A percentile compares a stretch with the other conserved stretches of the same genome.
These are phyloP conservation scores for Neurospora sp. DNA, from an alignment of 495 filamentous ascomycete species.

Conservation along the genomic window DNA sequence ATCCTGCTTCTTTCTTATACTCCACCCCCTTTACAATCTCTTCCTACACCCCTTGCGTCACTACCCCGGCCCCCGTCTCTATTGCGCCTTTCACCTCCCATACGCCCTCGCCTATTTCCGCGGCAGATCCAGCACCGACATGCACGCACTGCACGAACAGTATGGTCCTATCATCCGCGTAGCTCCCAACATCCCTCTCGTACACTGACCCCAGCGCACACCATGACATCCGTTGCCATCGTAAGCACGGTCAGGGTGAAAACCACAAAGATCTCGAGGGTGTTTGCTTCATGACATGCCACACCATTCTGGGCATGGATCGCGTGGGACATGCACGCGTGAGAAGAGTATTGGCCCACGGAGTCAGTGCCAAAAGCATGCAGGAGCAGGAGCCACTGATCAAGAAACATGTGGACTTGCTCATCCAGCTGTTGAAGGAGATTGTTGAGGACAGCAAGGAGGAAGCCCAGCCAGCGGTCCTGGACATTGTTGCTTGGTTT, in stretches of 20 bases:
- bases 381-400: constrained; percentile 33
- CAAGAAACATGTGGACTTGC: constrained; percentile 26
- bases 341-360: constrained; percentile 37
- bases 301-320: constrained; percentile 23
- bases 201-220: constrained; percentile 45
- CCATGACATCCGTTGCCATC: constrained; percentile 48
- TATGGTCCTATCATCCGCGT: constrained; percentile 49
- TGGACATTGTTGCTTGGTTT: constrained; percentile 37
- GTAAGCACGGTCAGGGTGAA: constrained; percentile 17
- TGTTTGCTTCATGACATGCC: constrained; percentile 5
- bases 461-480: too few relatives aligned
- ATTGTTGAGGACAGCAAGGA: too few relatives aligned
- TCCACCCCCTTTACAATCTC: constrained; percentile 35
- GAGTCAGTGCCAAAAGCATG: constrained; percentile 39
- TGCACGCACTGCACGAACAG: constrained; percentile 32
- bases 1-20: background rate
- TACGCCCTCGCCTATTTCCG: constrained; percentile 9
- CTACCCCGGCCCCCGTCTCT: constrained; percentile 41
- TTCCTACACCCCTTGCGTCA: constrained; percentile 40
- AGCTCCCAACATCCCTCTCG: constrained; percentile 42
- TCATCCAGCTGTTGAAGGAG: constrained; percentile 26
- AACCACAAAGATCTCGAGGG: constrained; percentile 28
- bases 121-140: constrained; percentile 9
- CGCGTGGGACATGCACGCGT: constrained; percentile 29
- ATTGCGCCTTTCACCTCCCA: constrained; percentile 31